Evolutionary conservation across 768 basidiomycete genomes (phyloP).

Genomic region (Podaxis sp.): DNA sequence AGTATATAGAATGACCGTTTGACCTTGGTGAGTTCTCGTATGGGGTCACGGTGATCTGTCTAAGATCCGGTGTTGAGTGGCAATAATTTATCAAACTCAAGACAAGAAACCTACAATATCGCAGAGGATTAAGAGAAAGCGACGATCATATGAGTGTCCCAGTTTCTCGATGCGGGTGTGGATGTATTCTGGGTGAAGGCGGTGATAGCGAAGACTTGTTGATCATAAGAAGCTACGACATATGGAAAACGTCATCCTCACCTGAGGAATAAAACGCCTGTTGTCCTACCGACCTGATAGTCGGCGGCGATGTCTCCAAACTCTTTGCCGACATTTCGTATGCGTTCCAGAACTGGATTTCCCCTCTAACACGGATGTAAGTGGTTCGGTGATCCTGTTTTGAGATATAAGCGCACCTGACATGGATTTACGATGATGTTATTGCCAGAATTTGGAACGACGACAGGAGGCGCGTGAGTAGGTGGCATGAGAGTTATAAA

Average conservation of each 20-base stretch:
- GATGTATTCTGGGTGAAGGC: constrained; percentile 97
- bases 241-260: constrained; percentile 25
- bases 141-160: constrained; percentile 74
- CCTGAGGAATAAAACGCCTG: constrained; percentile 92
- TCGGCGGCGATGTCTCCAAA: constrained; percentile 93
- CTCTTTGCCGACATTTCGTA: constrained; percentile 89
- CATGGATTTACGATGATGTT: constrained; percentile 63
- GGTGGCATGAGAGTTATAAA: constrained; percentile 24
- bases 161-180: constrained; percentile 88
- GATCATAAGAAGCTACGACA: background rate
- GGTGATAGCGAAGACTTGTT: constrained; percentile 85
- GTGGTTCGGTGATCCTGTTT: background rate
- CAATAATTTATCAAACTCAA: background rate
- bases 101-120: constrained; percentile 72
- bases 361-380: constrained; percentile 54
- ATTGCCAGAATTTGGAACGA: constrained; percentile 64
- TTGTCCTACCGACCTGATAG: constrained; percentile 94
- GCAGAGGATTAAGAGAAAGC: constrained; percentile 86
- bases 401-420: constrained; percentile 43
- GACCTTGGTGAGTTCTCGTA: constrained; percentile 91
- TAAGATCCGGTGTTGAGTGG: constrained; percentile 27
- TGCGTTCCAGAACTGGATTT: constrained; percentile 85
- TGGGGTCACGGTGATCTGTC: constrained; percentile 89
- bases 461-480: constrained; percentile 48
- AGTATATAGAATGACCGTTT: constrained; percentile 8